phyloP scores from a whole-genome alignment of 2,329 filamentous ascomycete species.

The Leptographium wingfieldii region DNA sequence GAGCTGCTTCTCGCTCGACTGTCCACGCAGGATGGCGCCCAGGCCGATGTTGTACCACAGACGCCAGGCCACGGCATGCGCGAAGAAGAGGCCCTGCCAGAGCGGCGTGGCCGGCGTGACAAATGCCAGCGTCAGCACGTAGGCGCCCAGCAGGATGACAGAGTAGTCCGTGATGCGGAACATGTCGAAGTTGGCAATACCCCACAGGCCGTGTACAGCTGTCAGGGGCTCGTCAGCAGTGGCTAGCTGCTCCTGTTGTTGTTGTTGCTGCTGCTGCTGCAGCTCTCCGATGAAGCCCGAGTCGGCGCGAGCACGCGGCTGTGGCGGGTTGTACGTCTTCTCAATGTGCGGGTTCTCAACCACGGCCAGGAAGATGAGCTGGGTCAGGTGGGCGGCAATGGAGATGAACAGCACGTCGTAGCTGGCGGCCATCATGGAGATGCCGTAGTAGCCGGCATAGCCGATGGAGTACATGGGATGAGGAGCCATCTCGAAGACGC shows the following conservation, averaged over 20 bases:
- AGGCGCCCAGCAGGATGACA: slow-evolving; percentile 61
- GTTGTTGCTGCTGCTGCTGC: background rate
- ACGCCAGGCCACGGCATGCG: slow-evolving; percentile 72
- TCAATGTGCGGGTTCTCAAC: slow-evolving; percentile 98
- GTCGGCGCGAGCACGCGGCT: slow-evolving; percentile 40
- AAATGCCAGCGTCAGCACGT: slow-evolving; percentile 60
- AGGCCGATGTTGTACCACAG: slow-evolving; percentile 87
- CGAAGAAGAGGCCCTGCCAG: slow-evolving; percentile 68
- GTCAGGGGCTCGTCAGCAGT: slow-evolving; percentile 34
- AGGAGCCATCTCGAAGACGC: slow-evolving; percentile 97
- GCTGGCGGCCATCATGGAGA: slow-evolving; percentile 95
- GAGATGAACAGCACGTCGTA: slow-evolving; percentile 97
- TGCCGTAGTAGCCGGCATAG: slow-evolving; percentile 95
- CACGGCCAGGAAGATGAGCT: slow-evolving; percentile 81
- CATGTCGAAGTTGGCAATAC: slow-evolving; percentile 72
- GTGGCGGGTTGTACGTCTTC: slow-evolving; percentile 87
- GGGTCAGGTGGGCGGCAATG: slow-evolving; percentile 82
- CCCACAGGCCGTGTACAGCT: slow-evolving; percentile 72
- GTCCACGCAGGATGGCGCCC: slow-evolving; percentile 69
- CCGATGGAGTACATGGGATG: slow-evolving; percentile 99
- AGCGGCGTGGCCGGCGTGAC: slow-evolving; percentile 64
- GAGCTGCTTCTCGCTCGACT: slow-evolving; percentile 88
- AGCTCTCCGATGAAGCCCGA: slow-evolving; percentile 9
- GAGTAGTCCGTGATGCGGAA: slow-evolving; percentile 78
- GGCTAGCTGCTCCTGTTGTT: slow-evolving; percentile 9